Evolutionary conservation across 768 basidiomycete species (phyloP), one percentile per base, ranked within the genome.

Genomic region (Suillus variegatus): DNA sequence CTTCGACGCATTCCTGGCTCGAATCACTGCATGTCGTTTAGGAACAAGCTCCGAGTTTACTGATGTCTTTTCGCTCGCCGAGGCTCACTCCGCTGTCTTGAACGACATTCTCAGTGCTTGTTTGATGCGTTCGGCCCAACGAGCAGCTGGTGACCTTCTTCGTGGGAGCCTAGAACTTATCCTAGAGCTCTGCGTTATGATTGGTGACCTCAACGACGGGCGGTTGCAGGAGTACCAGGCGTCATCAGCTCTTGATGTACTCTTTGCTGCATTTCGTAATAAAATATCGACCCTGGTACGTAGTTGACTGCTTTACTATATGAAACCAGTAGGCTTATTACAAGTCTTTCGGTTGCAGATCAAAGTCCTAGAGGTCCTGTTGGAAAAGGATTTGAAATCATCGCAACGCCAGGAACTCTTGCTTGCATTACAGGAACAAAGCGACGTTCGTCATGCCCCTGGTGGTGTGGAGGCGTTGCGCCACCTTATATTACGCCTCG

Each of bases 71-170:
- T 82, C 87, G 40, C 82, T 94, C 20, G 84, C 89, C 0, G 81
- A 83, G 9, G 80, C 82, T 28, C 94, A 95, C 74, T 91, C 90
- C 0, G 74, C 73, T 5, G 74, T 93, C 51, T 74, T 95, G 71
- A 90, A 95, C 70, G 84, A 90, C 64, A 87, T 95, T 14, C 83
- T 95, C 51, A 88, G 83, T 63, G 89, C 91, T 16, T 94, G 92
- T 72, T 79, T 94, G 32, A 75, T 94, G 56, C 81, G 90, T 49
- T 88, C 90, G 1, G 82, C 83, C 3, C 93, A 95, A 74, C 81
- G 84, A 68, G 80, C 82, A 8, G 86, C 85, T 1, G 86, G 88
- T 1, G 91, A 92, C 68, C 76, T 88, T 40, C 79, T 94, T 32
- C 83, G 87, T 18, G 82, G 84, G 32, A 81, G 84, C 38, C 76